A percentile compares a stretch with the other conserved stretches of the same genome.
Conservation (phyloP, 1,284 basidiomycete species). For the Fomitopsis pinicola region DNA sequence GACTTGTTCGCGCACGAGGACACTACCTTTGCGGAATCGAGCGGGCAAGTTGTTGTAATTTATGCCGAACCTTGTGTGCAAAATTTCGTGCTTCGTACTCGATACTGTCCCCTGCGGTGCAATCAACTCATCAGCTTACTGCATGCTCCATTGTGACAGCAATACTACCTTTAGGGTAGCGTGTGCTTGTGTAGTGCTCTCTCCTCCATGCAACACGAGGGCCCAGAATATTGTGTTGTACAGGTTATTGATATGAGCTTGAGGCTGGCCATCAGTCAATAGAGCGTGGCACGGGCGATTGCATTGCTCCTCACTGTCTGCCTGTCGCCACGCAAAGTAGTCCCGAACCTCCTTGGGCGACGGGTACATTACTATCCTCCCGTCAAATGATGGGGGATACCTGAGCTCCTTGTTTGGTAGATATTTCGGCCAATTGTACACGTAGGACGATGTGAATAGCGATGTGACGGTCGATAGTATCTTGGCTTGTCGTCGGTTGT, state of each 20-base stretch:
- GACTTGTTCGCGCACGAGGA: constrained; percentile 66
- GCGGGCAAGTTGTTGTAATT: constrained; percentile 84
- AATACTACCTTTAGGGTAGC: constrained; percentile 62
- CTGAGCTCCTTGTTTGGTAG: constrained; percentile 70
- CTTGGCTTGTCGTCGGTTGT: constrained; percentile 86
- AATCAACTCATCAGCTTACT: not conserved
- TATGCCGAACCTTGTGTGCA: constrained; percentile 78
- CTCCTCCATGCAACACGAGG: constrained; percentile 75
- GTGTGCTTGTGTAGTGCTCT: constrained; percentile 81
- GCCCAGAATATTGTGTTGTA: constrained; percentile 98
- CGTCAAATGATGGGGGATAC: constrained; percentile 92
- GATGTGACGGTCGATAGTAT: constrained; percentile 89
- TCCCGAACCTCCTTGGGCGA: constrained; percentile 71
- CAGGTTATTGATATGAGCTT: constrained; percentile 97
- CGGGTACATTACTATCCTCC: constrained; percentile 86
- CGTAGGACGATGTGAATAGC: constrained; percentile 89
- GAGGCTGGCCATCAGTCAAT: constrained; percentile 10
- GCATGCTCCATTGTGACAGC: not conserved
- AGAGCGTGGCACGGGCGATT: constrained; percentile 1
- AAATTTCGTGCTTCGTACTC: constrained; percentile 87
- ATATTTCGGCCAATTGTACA: constrained; percentile 80
- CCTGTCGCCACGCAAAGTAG: constrained; percentile 95
- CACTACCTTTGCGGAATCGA: constrained; percentile 84
- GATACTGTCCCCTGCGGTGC: constrained; percentile 75
- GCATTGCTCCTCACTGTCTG: constrained; percentile 70